Percentiles rank a stretch among this genome's conserved stretches.
Evolutionary conservation across 768 basidiomycete genomes (phyloP).

Genomic region (Suillus plorans): DNA sequence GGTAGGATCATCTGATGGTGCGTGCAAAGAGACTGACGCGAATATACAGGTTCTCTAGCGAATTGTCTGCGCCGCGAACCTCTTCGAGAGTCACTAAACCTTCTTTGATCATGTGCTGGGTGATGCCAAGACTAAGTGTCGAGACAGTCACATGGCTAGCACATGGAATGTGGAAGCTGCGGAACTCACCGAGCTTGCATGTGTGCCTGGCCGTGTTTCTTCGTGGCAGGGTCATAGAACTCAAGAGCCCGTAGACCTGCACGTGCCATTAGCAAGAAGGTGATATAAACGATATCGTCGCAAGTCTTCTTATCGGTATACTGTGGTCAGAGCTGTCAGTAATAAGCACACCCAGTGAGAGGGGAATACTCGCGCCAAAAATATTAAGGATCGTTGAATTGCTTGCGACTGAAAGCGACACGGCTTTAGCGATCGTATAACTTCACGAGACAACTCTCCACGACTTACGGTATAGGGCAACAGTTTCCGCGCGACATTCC

Average conservation of each 20-base stretch:
- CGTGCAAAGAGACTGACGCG: conserved; percentile 43
- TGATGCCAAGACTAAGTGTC: conserved; percentile 68
- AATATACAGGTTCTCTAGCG: conserved; percentile 67
- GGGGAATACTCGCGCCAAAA: conserved; percentile 57
- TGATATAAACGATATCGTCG: conserved; percentile 78
- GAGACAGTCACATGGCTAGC: conserved; percentile 1
- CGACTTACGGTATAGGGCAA: conserved; percentile 72
- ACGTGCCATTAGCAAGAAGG: conserved; percentile 85
- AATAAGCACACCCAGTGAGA: neutral
- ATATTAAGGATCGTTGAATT: conserved; percentile 76
- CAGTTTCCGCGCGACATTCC: conserved; percentile 90
- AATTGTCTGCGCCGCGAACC: conserved; percentile 54
- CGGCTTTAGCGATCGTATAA: neutral
- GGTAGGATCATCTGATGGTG: neutral
- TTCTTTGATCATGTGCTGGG: conserved; percentile 70
- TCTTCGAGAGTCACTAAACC: conserved; percentile 73
- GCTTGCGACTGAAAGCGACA: conserved; percentile 53
- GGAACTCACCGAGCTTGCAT: conserved; percentile 79
- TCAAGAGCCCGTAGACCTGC: conserved; percentile 78
- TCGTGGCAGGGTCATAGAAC: conserved; percentile 75
- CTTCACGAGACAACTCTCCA: neutral
- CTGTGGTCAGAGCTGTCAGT: conserved; percentile 32
- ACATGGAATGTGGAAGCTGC: neutral
- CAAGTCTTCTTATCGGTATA: conserved; percentile 66
- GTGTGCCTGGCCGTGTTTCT: conserved; percentile 87